These are phyloP conservation scores for Lagenidium sp. DNA, from an alignment of 352 stramenopile genomes.

Conservation along the genomic window DNA sequence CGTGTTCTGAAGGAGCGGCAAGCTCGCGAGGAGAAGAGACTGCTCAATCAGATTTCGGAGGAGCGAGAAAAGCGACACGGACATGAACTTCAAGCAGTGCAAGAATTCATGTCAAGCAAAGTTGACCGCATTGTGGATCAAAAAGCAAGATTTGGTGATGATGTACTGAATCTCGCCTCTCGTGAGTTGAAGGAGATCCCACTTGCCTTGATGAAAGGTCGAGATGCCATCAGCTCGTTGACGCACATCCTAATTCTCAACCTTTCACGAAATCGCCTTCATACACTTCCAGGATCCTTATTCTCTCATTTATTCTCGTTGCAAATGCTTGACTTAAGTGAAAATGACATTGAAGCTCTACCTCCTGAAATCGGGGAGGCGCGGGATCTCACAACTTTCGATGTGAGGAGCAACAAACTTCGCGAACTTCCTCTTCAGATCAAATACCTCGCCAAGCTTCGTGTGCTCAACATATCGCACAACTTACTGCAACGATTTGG, in stretches of 20 bases:
- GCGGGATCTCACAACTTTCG: conserved; percentile 31
- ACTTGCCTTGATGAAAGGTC: conserved; percentile 30
- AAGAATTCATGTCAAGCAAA: conserved; percentile 46
- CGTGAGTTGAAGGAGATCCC: conserved; percentile 30
- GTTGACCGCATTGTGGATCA: conserved; percentile 34
- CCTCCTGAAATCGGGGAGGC: conserved; percentile 46
- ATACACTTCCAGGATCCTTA: conserved; percentile 26
- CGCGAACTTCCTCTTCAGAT: conserved; percentile 21
- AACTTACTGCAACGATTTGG: conserved; percentile 40
- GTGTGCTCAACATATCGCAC: conserved; percentile 34
- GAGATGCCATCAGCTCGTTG: conserved; percentile 35
- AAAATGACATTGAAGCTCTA: conserved; percentile 35
- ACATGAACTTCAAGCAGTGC: conserved; percentile 36
- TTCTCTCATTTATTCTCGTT: conserved; percentile 55
- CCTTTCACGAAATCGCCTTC: conserved; percentile 42
- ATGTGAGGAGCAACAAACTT: conserved; percentile 44
- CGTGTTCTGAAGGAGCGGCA: conserved; percentile 49
- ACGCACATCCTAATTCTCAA: conserved; percentile 63
- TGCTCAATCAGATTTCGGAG: conserved; percentile 24
- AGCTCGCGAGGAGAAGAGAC: conserved; percentile 36
- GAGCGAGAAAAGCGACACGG: conserved; percentile 31
- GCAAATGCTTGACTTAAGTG: conserved; percentile 40
- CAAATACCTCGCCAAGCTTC: conserved; percentile 17
- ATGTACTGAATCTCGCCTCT: conserved; percentile 31
- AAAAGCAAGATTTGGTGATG: conserved; percentile 45